These are phyloP conservation scores for Monosporozyma solicola DNA, from an alignment of 805 yeast species.

Conservation along the genomic window DNA sequence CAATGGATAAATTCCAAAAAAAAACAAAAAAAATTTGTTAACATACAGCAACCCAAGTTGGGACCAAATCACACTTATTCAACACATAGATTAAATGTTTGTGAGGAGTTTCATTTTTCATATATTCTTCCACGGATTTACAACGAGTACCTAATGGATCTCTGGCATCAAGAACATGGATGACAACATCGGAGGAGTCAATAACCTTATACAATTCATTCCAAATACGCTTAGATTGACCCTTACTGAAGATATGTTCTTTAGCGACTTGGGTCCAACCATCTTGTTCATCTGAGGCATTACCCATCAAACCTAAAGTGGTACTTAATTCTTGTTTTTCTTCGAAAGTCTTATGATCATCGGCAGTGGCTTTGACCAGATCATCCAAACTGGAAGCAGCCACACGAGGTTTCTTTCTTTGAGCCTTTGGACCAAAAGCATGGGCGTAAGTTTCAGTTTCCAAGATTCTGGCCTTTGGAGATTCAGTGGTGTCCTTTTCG, in stretches of 20 bases:
- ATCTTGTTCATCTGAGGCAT: conserved; percentile 47
- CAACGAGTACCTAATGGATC: conserved; percentile 97
- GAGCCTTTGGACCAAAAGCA: conserved; percentile 92
- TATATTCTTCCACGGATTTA: conserved; percentile 84
- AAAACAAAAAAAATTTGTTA: neutral
- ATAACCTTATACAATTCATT: conserved; percentile 94
- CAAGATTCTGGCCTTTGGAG: conserved; percentile 70
- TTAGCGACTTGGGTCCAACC: conserved; percentile 87
- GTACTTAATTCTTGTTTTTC: conserved; percentile 71
- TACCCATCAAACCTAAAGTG: conserved; percentile 76
- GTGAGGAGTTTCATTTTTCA: conserved; percentile 89
- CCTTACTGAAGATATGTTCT: conserved; percentile 92
- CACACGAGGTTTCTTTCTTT: conserved; percentile 80
- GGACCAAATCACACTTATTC: conserved; percentile 96
- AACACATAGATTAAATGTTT: conserved; percentile 90
- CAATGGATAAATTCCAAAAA: neutral
- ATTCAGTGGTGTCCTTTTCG: conserved; percentile 67
- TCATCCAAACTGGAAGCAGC: conserved; percentile 76
- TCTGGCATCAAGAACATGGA: conserved; percentile 94
- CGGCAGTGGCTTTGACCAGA: conserved; percentile 48
- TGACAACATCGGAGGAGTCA: conserved; percentile 94
- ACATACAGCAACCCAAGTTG: conserved; percentile 99
- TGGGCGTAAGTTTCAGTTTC: conserved; percentile 79
- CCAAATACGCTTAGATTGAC: conserved; percentile 98
- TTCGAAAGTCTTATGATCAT: conserved; percentile 50